These are phyloP conservation scores for Achaetomiella virescens DNA, from an alignment of 495 filamentous ascomycete species.

Conservation along the genomic window DNA sequence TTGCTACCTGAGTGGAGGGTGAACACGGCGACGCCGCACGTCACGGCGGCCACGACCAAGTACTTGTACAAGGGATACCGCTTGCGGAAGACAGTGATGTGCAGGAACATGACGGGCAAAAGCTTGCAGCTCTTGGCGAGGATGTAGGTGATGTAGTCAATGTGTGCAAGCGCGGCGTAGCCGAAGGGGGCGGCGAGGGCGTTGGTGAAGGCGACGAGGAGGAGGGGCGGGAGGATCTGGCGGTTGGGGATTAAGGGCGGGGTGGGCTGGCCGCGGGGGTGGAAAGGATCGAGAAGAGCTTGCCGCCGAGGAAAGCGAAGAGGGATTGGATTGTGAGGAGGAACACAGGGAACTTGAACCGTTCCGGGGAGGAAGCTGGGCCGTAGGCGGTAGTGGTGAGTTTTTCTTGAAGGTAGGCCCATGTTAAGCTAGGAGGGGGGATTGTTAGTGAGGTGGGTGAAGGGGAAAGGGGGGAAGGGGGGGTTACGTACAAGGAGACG, in stretches of 20 bases:
- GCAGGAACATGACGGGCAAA: slow-evolving; percentile 93
- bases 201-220: slow-evolving; percentile 79
- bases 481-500: slow-evolving; percentile 71
- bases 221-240: slow-evolving; percentile 67
- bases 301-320: slow-evolving; percentile 77
- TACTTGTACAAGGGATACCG: slow-evolving; percentile 96
- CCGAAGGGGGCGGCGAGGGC: slow-evolving; percentile 91
- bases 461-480: not conserved
- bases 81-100: slow-evolving; percentile 85
- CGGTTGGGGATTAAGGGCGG: slow-evolving; percentile 70
- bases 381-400: slow-evolving; percentile 94
- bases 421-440: slow-evolving; percentile 60
- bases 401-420: slow-evolving; percentile 94
- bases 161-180: slow-evolving; percentile 86
- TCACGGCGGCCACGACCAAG: slow-evolving; percentile 82
- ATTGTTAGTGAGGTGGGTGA: not conserved
- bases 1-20: slow-evolving; percentile 73
- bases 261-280: slow-evolving; percentile 45
- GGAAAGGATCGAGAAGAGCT: slow-evolving; percentile 68
- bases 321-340: slow-evolving; percentile 93
- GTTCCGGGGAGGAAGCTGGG: slow-evolving; percentile 48
- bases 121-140: slow-evolving; percentile 97
- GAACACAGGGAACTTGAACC: slow-evolving; percentile 89
- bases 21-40: slow-evolving; percentile 88
- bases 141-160: slow-evolving; percentile 98